A percentile compares a stretch with the other conserved stretches of the same genome.
Conservation (phyloP, 305 asterid species). For the Nicotiana rustica region DNA sequence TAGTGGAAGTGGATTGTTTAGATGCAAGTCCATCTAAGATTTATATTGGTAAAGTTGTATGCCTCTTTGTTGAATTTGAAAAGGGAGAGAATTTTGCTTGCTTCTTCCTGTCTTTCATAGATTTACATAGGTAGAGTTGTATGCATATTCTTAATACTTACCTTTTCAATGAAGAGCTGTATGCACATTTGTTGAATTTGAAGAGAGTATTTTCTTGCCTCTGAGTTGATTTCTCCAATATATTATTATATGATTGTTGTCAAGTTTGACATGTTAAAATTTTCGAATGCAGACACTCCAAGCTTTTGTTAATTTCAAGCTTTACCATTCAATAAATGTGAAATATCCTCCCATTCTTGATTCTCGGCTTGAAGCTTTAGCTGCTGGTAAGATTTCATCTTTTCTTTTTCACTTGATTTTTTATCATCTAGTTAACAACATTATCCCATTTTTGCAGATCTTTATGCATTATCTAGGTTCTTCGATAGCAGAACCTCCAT, state of each 20-base stretch:
- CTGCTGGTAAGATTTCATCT: slow-evolving; percentile 68
- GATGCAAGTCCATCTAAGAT: background rate
- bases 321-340: slow-evolving; percentile 76
- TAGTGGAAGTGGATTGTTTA: background rate
- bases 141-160: slow-evolving; percentile 19
- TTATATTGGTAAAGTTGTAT: background rate
- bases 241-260: slow-evolving; percentile 19
- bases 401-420: background rate
- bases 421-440: background rate
- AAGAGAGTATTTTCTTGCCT: background rate
- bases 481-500: slow-evolving; percentile 63
- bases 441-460: slow-evolving; percentile 59
- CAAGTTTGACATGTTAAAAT: slow-evolving; percentile 23
- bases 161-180: background rate
- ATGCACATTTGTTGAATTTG: slow-evolving; percentile 6
- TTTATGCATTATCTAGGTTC: slow-evolving; percentile 90
- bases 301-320: slow-evolving; percentile 77
- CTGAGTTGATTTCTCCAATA: background rate
- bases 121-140: background rate
- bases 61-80: background rate
- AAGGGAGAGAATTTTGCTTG: background rate
- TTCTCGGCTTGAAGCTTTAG: slow-evolving; percentile 83
- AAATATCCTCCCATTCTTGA: slow-evolving; percentile 95
- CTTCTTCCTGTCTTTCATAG: background rate
- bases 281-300: slow-evolving; percentile 74